Base-by-base conservation (phyloP, 257 asterid genomes). In the Paulownia fortunei region DNA sequence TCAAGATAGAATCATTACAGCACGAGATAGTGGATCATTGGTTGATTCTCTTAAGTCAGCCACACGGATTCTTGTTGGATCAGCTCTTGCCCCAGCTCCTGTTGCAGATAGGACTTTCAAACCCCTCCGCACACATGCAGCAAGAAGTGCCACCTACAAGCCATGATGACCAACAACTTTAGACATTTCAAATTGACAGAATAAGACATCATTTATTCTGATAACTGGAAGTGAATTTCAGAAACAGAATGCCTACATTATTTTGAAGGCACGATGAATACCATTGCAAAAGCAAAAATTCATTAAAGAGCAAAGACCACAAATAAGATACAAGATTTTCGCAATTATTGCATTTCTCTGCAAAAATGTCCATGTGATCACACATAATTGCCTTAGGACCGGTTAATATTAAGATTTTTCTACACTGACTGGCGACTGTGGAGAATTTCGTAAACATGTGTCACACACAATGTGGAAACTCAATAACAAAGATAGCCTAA, bases 21-120 rank as follows among this genome's bases (percentile, higher is more conserved):
- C 52, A 72, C 97, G 98, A 83, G 99, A 95, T 69, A 95, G 86
- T 72, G 99, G 99, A 77, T 95, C 99, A 72, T 95, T 95, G 80
- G 89, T 88, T 36, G 99, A 95, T 86, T 95, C 98, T 87, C 96
- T 90, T 79, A 95, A 81, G 88, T 95, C 98, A 66, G 98, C 97
- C 36, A 93, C 93, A 65, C 98, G 94, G 73, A 95, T 91, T 88
- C 99, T 91, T 44, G 98, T 93, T 62, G 98, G 99, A 87, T 95
- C 97, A 80, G 97, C 93, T 82, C 98, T 90, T 75, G 97, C 99
- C 71, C 99, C 98, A 78, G 99, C 99, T 84, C 98, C 99, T 37
- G 98, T 96, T 63, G 97, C 98, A 36, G 97, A 96, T 75, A 93
- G 79, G 79, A 96, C 99, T 88, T 90, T 96, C 84, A 96, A 85